These are phyloP conservation scores for Mycena haematopus DNA, from an alignment of 768 basidiomycete genomes.

Conservation along the genomic window DNA sequence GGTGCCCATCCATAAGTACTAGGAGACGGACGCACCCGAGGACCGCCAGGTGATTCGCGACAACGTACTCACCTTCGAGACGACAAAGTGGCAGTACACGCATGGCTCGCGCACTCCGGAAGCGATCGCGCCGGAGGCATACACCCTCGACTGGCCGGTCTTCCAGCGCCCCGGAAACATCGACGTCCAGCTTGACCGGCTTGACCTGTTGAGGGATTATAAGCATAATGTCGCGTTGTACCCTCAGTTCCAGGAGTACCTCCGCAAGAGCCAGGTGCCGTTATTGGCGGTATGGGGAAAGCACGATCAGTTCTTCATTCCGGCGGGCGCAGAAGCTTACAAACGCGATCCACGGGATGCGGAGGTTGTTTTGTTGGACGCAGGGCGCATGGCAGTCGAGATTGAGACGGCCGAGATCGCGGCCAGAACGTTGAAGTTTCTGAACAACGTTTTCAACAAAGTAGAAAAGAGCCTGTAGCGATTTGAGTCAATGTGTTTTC, in stretches of 20 bases:
- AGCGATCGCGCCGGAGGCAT: conserved; percentile 44
- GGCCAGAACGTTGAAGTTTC: conserved; percentile 38
- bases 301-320: conserved; percentile 51
- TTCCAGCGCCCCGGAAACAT: conserved; percentile 45
- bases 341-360: conserved; percentile 44
- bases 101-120: conserved; percentile 44
- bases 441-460: too few species aligned
- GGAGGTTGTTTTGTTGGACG: conserved; percentile 47
- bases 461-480: too few species aligned
- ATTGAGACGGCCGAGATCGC: conserved; percentile 46
- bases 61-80: conserved; percentile 35
- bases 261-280: conserved; percentile 46
- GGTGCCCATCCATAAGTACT: conserved; percentile 40
- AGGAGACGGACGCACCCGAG: conserved; percentile 37
- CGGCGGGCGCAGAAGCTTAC: conserved; percentile 52
- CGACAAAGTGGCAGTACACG: conserved; percentile 47
- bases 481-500: too few species aligned
- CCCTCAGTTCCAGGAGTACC: conserved; percentile 51
- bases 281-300: conserved; percentile 56
- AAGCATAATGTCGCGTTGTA: conserved; percentile 50
- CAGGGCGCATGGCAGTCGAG: conserved; percentile 54
- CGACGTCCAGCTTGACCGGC: conserved; percentile 56
- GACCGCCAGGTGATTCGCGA: conserved; percentile 35
- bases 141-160: conserved; percentile 49
- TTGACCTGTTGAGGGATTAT: conserved; percentile 48